These are phyloP conservation scores for Suhomyces vadensis DNA, from an alignment of 805 yeast species.

Conservation along the genomic window DNA sequence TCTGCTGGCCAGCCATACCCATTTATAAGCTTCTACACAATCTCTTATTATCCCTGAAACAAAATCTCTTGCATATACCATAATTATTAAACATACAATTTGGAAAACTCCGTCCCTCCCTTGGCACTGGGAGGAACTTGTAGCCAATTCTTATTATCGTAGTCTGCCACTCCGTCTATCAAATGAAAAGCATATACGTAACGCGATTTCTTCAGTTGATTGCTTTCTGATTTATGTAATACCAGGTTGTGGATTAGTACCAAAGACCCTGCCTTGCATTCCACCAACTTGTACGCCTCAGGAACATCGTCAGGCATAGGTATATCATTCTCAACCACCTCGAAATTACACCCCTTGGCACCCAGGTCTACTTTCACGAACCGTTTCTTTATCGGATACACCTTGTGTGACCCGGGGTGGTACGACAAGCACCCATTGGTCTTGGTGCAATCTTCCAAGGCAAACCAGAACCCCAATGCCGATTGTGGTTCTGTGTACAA, in stretches of 20 bases:
- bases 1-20: constrained; percentile 4
- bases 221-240: constrained; percentile 68
- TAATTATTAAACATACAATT: constrained; percentile 29
- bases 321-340: constrained; percentile 26
- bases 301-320: constrained; percentile 29
- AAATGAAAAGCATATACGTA: constrained; percentile 80
- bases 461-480: constrained; percentile 82
- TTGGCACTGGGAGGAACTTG: constrained; percentile 63
- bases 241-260: constrained; percentile 72
- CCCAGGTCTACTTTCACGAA: constrained; percentile 56
- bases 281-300: constrained; percentile 48
- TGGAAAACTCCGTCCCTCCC: constrained; percentile 64
- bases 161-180: constrained; percentile 63
- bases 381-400: constrained; percentile 55
- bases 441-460: constrained; percentile 68
- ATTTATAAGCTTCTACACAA: background rate
- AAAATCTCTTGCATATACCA: constrained; percentile 2
- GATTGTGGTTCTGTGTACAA: constrained; percentile 69
- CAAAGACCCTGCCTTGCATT: constrained; percentile 71
- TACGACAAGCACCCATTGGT: constrained; percentile 70
- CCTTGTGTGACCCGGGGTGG: constrained; percentile 70
- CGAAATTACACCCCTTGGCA: constrained; percentile 59
- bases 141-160: constrained; percentile 71
- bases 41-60: background rate
- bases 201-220: constrained; percentile 55